Evolutionary conservation across 1,139 yeast species (phyloP).

Genomic region (Lodderomyces jiufengensis): DNA sequence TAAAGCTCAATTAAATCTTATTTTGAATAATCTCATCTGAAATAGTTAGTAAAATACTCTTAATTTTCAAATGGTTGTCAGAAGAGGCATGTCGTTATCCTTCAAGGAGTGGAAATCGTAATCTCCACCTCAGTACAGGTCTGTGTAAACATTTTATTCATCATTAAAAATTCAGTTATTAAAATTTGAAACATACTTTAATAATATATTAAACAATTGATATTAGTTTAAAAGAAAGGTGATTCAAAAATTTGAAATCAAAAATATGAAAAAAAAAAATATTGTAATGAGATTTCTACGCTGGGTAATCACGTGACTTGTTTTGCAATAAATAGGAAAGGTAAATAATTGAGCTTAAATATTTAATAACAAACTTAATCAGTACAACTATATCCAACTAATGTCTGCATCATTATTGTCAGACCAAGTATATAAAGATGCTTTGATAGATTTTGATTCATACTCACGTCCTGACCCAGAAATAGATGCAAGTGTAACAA

Average conservation of each 20-base stretch:
- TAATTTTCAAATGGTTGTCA: no score
- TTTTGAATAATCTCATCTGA: no score
- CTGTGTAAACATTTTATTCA: constrained; percentile 41
- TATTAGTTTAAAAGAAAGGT: no score
- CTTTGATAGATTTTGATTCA: constrained; percentile 8
- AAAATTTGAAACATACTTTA: no score
- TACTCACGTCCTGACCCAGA: constrained; percentile 3
- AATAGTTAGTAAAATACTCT: no score
- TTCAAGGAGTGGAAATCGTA: constrained; percentile 20
- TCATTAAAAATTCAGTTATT: constrained; percentile 10
- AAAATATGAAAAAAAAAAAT: no score
- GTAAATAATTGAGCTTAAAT: no score
- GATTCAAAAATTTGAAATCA: no score
- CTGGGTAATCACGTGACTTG: constrained; percentile 5
- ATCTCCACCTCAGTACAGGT: constrained; percentile 51
- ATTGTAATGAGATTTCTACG: no score
- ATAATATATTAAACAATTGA: no score
- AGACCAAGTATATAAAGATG: constrained; percentile 13
- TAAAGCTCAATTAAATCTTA: no score
- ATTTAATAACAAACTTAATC: not conserved
- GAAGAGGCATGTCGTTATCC: constrained; percentile 40
- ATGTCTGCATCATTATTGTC: constrained; percentile 7
- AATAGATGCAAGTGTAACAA: constrained; percentile 5
- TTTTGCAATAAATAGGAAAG: not conserved
- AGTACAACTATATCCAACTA: not conserved